phyloP scores from a whole-genome alignment of 2,329 filamentous ascomycete genomes.

The Colletotrichum simmondsii region DNA sequence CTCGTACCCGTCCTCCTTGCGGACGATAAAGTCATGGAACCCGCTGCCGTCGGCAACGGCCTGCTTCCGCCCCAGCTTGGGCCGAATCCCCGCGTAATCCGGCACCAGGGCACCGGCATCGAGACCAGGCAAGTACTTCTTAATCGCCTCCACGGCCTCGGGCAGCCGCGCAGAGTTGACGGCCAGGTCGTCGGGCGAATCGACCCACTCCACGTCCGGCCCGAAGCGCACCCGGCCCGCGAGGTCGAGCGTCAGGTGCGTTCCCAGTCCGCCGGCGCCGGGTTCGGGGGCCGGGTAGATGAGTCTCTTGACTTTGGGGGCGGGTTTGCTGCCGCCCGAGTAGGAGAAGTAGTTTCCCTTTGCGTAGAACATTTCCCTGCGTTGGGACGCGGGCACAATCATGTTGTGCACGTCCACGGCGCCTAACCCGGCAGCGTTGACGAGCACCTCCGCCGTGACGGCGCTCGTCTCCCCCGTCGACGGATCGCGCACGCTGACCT shows the following conservation, averaged over 20 bases:
- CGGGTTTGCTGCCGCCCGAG: conserved; percentile 55
- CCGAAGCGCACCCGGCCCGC: conserved; percentile 88
- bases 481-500: conserved; percentile 65
- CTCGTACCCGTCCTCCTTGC: conserved; percentile 78
- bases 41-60: conserved; percentile 72
- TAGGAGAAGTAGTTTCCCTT: conserved; percentile 98
- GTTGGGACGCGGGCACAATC: conserved; percentile 70
- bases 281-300: conserved; percentile 90
- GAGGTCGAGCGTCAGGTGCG: conserved; percentile 93
- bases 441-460: conserved; percentile 79
- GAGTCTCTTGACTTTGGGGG: conserved; percentile 74
- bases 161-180: conserved; percentile 72
- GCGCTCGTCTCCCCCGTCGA: conserved; percentile 58
- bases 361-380: conserved; percentile 78
- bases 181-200: conserved; percentile 74
- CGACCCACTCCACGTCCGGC: conserved; percentile 94
- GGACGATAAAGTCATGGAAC: conserved; percentile 88
- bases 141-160: conserved; percentile 79
- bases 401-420: conserved; percentile 85
- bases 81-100: conserved; percentile 92
- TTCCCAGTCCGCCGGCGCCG: conserved; percentile 86
- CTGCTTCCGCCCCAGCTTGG: conserved; percentile 75
- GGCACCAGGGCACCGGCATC: conserved; percentile 73
- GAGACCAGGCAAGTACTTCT: conserved; percentile 80
- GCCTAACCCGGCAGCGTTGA: conserved; percentile 88